Conservation (phyloP, 345 rosid genomes). For the Arabis hirsuta region DNA sequence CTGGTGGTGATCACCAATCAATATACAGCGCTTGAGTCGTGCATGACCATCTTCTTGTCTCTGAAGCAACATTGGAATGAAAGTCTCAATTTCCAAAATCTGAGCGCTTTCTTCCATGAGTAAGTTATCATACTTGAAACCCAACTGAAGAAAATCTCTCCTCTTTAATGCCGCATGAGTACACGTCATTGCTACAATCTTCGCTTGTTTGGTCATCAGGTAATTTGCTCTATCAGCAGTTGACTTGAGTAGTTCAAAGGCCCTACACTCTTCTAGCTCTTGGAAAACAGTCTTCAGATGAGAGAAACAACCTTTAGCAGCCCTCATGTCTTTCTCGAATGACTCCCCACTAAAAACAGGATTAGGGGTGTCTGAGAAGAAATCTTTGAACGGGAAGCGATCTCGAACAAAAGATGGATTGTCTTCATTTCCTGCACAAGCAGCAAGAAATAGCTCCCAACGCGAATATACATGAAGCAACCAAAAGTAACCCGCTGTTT, state of each 20-base stretch:
- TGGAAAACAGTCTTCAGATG: conserved; percentile 93
- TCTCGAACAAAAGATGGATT: conserved; percentile 77
- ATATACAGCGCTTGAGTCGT: conserved; percentile 94
- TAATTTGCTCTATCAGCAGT: conserved; percentile 99
- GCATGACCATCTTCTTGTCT: conserved; percentile 99
- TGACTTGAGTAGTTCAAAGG: conserved; percentile 98
- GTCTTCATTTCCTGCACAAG: conserved; percentile 79
- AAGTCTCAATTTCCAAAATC: conserved; percentile 97
- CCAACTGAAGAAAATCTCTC: conserved; percentile 95
- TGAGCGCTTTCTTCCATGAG: conserved; percentile 99
- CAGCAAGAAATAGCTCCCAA: conserved; percentile 95
- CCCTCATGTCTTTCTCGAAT: conserved; percentile 93
- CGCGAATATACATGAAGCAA: conserved; percentile 95
- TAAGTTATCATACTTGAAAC: conserved; percentile 96
- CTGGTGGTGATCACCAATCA: conserved; percentile 99
- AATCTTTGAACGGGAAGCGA: conserved; percentile 89
- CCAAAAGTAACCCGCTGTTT: conserved; percentile 99
- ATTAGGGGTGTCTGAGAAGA: conserved; percentile 80
- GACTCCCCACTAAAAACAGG: conserved; percentile 84
- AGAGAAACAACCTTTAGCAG: conserved; percentile 89
- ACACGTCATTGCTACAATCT: conserved; percentile 99
- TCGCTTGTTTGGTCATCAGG: conserved; percentile 97
- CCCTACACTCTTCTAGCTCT: conserved; percentile 99
- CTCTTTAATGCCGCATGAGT: conserved; percentile 98
- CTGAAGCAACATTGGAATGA: conserved; percentile 99